Evolutionary conservation across 2,329 filamentous ascomycete genomes (phyloP), one percentile per base, ranked within the genome.

Genomic region (Phoma sp.): DNA sequence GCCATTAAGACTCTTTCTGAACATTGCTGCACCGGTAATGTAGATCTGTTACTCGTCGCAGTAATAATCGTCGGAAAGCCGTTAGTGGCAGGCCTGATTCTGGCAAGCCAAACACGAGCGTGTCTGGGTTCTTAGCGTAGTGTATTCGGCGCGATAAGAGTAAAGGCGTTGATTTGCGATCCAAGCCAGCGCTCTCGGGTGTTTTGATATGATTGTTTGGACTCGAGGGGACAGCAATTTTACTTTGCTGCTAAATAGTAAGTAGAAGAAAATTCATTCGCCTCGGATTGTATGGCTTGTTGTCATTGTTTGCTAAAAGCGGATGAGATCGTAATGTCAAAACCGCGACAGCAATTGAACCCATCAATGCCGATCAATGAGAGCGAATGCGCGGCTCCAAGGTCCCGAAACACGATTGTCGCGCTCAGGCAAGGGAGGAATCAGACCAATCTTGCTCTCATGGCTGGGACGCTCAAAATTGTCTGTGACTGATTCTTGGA

Each of bases 321-420:
- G 18, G 18, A 2, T 1, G 18, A 18, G 18, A 18, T 18, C 18
- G 18, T 18, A 18, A 1, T 18, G 18, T 18, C 18, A 18, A 18
- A 18, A 1, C 18, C 18, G 18, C 18, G 18, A 18, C 18, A 18
- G 18, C 18, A 18, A 18, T 18, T 18, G 18, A 18, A 18, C 18
- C 18, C 18, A 2, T 38, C 13, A 47, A n/a, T 30, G 45, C 25
- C 52, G 52, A 7, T 60, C 45, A 36, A 60, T 43, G 23, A 56
- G 13, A 41, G 51, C 48, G 11, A 60, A 47, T 7, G 58, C 58
- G 25, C 43, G 44, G 35, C 55, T 60, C 55, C 58, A 60, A 4
- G 55, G 48, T 7, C 58, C 55, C 18, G 58, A 60, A 23, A 47
- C 39, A 2, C 58, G 52, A 18, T 56, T 32, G 29, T 52, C 45